phyloP scores from a whole-genome alignment of 1,284 basidiomycete genomes.

The Ustilago curta region DNA sequence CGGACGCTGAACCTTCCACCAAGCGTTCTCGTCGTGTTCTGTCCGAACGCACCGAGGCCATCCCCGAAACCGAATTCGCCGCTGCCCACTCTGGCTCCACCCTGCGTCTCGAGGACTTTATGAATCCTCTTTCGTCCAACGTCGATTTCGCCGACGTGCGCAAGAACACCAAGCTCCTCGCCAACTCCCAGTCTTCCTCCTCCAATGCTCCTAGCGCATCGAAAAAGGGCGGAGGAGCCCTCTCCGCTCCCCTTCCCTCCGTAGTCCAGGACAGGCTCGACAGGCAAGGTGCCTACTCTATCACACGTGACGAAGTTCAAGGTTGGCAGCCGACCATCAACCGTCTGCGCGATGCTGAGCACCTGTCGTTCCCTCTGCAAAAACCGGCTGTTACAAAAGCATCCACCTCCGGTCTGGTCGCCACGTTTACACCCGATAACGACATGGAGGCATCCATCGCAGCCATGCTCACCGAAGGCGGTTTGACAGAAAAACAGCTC shows the following conservation, averaged over 20 bases:
- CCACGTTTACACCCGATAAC: slow-evolving; percentile 72
- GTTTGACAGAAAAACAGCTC: slow-evolving; percentile 76
- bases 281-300: slow-evolving; percentile 91
- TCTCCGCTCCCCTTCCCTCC: slow-evolving; percentile 87
- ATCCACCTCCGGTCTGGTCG: slow-evolving; percentile 79
- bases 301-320: slow-evolving; percentile 89
- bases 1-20: slow-evolving; percentile 24
- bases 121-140: slow-evolving; percentile 74
- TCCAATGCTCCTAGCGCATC: slow-evolving; percentile 73
- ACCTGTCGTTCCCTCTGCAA: slow-evolving; percentile 91
- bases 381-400: slow-evolving; percentile 71
- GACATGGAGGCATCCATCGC: slow-evolving; percentile 64
- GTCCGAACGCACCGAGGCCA: slow-evolving; percentile 79
- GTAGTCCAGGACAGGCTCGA: slow-evolving; percentile 89
- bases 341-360: slow-evolving; percentile 77
- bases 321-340: slow-evolving; percentile 91
- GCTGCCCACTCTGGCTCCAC: slow-evolving; percentile 31
- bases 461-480: slow-evolving; percentile 66
- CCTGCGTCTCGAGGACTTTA: slow-evolving; percentile 77
- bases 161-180: slow-evolving; percentile 53
- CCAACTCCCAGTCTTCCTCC: slow-evolving; percentile 8
- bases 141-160: slow-evolving; percentile 49
- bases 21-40: slow-evolving; percentile 76
- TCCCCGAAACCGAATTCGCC: slow-evolving; percentile 75
- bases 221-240: slow-evolving; percentile 74